Percentiles rank a stretch among this genome's conserved stretches.
Evolutionary conservation across 345 rosid species (phyloP).

Genomic region (Ceriops decandra): DNA sequence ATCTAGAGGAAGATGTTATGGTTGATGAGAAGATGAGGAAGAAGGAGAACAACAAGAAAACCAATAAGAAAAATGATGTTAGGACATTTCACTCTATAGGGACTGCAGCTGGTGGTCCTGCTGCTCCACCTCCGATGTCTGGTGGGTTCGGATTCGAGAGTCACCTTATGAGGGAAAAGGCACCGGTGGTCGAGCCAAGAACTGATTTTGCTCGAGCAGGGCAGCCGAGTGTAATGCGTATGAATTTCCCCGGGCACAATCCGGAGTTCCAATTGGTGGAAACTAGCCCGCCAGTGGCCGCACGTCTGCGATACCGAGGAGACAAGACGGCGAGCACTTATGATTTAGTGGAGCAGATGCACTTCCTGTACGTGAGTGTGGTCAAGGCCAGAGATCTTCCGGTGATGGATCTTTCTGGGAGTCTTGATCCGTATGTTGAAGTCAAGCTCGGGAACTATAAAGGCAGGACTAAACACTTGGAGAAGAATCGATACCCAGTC

Average conservation of each 20-base stretch:
- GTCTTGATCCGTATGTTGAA: conserved; percentile 34
- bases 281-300: conserved; percentile 44
- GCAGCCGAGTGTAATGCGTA: conserved; percentile 24
- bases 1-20: conserved; percentile 17
- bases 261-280: conserved; percentile 38
- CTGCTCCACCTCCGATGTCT: conserved; percentile 30
- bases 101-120: conserved; percentile 30
- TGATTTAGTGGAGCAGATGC: conserved; percentile 35
- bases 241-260: conserved; percentile 38
- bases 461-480: conserved; percentile 25
- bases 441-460: conserved; percentile 34
- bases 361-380: conserved; percentile 27
- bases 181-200: conserved; percentile 26
- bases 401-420: conserved; percentile 30
- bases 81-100: conserved; percentile 82
- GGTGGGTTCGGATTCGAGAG: conserved; percentile 20
- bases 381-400: conserved; percentile 35
- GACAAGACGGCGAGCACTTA: conserved; percentile 26
- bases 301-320: conserved; percentile 33
- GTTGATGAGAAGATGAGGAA: conserved; percentile 28
- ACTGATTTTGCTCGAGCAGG: conserved; percentile 34
- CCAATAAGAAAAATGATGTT: conserved; percentile 53
- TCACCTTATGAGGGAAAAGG: conserved; percentile 18
- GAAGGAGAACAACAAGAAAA: conserved; percentile 30
- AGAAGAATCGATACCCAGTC: conserved; percentile 27